Conservation (phyloP, 768 basidiomycete species). For the Xerocomus potaroensis region DNA sequence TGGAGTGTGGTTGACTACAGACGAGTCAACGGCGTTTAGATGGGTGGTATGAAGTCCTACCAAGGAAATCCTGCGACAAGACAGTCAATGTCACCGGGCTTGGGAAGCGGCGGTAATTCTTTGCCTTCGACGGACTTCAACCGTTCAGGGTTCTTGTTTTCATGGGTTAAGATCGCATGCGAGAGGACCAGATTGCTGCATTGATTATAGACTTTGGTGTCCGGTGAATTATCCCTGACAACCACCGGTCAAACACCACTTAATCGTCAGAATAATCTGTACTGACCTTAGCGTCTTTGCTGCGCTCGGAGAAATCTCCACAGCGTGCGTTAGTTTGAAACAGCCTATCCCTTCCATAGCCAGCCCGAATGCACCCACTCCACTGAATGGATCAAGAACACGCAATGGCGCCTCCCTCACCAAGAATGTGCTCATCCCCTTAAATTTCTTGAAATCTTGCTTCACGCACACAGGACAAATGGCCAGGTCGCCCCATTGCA, state of each 20-base stretch:
- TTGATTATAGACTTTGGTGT: constrained; percentile 59
- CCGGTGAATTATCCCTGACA: constrained; percentile 42
- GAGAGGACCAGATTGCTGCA: constrained; percentile 62
- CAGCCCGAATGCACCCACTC: constrained; percentile 56
- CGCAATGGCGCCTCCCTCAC: constrained; percentile 24
- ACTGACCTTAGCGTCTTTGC: constrained; percentile 59
- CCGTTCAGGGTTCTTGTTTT: constrained; percentile 36
- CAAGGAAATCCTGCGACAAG: constrained; percentile 76
- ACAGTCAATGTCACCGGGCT: constrained; percentile 53
- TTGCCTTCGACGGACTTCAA: constrained; percentile 39
- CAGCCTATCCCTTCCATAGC: constrained; percentile 55
- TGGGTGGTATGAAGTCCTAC: constrained; percentile 30
- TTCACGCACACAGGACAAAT: constrained; percentile 45
- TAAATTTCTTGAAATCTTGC: constrained; percentile 29
- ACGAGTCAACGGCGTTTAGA: constrained; percentile 2
- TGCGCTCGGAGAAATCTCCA: constrained; percentile 77
- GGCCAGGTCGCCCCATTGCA: constrained; percentile 35
- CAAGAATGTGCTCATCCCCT: constrained; percentile 32
- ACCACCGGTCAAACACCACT: background rate
- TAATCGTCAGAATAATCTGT: background rate
- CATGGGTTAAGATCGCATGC: constrained; percentile 51
- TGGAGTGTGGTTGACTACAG: constrained; percentile 69
- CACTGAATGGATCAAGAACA: constrained; percentile 41
- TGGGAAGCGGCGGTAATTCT: constrained; percentile 43
- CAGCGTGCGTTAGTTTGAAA: constrained; percentile 55